Evolutionary conservation across 768 basidiomycete genomes (phyloP).

Genomic region (Serendipita indica): DNA sequence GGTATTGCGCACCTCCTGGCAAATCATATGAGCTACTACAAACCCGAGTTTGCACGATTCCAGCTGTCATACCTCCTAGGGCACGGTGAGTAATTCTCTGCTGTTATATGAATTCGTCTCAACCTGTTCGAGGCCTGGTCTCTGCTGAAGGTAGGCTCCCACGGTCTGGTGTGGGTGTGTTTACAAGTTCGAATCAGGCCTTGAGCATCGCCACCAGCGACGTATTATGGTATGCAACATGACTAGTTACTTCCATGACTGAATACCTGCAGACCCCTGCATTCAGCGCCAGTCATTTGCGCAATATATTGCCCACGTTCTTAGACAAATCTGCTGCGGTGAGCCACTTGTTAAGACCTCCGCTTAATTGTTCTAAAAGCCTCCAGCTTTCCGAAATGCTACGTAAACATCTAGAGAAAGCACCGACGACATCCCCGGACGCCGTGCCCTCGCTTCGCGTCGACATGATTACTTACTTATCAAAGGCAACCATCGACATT

Average conservation of each 20-base stretch:
- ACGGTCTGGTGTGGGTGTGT: not conserved
- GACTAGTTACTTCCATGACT: not conserved
- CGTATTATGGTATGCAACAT: not conserved
- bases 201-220: constrained; percentile 2
- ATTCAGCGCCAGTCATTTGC: not conserved
- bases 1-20: not conserved
- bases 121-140: not conserved
- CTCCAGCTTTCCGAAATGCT: no score
- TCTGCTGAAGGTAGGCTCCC: not conserved
- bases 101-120: no score
- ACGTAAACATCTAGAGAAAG: not conserved
- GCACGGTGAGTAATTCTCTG: not conserved
- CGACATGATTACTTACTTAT: constrained; percentile 51
- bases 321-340: not conserved
- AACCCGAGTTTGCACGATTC: constrained; percentile 3
- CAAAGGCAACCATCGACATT: constrained; percentile 44
- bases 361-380: not conserved
- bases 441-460: constrained; percentile 20
- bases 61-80: constrained; percentile 3
- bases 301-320: not conserved
- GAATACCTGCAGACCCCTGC: not conserved
- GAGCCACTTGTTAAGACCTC: not conserved
- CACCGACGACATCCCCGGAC: not conserved
- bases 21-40: constrained; percentile 7
- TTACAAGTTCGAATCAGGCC: not conserved